Base-by-base conservation (phyloP, 2,329 filamentous ascomycete genomes). In the Aspergillus tanneri region DNA sequence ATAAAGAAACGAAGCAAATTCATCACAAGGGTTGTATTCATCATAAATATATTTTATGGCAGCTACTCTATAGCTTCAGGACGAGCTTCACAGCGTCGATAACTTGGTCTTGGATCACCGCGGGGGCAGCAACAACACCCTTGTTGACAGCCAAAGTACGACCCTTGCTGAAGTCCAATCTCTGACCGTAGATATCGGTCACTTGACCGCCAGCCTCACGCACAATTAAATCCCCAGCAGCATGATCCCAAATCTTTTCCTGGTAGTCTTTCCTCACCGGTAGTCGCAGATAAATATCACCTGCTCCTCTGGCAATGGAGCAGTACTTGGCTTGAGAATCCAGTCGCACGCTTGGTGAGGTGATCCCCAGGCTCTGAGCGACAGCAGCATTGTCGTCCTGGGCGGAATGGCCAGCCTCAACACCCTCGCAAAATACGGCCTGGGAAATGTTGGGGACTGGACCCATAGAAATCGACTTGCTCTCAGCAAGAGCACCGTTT, bases 191-290 rank as follows among this genome's bases (percentile, higher is more conserved):
- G 32, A 90, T 86, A 71, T 99, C 95, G 1, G 90, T 95, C 45
- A 99, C 92, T 63, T 87, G 78, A 40, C 93, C 95, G 43, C 93
- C 93, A 2, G 93, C 90, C 73, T 99, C 95, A 48, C 91, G 81
- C 32, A 97, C 93, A 58, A 99, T 91, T 50, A 99, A 74, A 63
- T 96, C 91, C 32, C 93, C 93, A 10, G 92, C 93, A 14, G 93
- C 93, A 70, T 99, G 93, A 67, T 99, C 93, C 93, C 93, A 99
- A 59, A 99, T 99, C 82, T 99, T 99, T 79, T 99, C 93, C 69
- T 95, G 84, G 74, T 99, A 99, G 45, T 86, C 85, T 60, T 86
- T 87, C 67, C 83, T 87, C 22, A 89, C 86, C 3, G 93, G 93
- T 49, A 99, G 75, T 45, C 95, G 83, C 49, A 99, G 80, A 73